Base-by-base conservation (phyloP, 2,329 filamentous ascomycete species). In the Microsporum ferrugineum region DNA sequence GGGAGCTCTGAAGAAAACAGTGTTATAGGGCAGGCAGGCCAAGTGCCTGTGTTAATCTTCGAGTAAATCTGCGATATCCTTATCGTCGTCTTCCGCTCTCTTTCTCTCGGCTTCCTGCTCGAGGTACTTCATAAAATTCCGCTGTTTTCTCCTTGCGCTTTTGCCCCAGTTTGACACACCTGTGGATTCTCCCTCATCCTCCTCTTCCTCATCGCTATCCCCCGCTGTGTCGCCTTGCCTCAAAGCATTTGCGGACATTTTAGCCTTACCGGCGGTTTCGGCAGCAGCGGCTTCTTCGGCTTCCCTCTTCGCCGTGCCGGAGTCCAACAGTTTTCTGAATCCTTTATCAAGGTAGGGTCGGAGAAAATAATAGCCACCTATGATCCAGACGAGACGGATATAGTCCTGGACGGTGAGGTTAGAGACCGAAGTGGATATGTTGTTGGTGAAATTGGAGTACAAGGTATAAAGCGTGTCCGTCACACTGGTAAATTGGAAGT, bases 11-110 rank as follows among this genome's bases (percentile, higher is more conserved):
- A 23, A n/a, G 5, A n/a, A n/a, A 6, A n/a, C 6, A n/a, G n/a
- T 17, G 14, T 43, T 43, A n/a, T 5, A 6, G n/a, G 14, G 14
- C 39, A 43, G 7, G n/a, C n/a, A 43, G 39, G 5, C 14, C n/a
- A 43, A n/a, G 3, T 5, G 39, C 14, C 10, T 3, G 34, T n/a
- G 17, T 75, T 71, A 80, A 69, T 84, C 80, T 67, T 82, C 79
- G 71, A 91, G 72, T 68, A 87, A 84, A 73, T 91, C 85, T 70
- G 84, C 82, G 66, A 91, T 87, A 71, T 91, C 87, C 75, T 88
- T 87, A 71, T 89, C 86, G 63, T 87, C 84, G 65, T 88, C 80
- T 62, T 86, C 83, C 66, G 86, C 84, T 67, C 83, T 79, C 65
- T 75, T 73, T 75, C 82, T 78, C 64, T 88, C 86, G 66, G 84